Evolutionary conservation across 148 eudicot species (phyloP).

Genomic region (Spergularia marina): DNA sequence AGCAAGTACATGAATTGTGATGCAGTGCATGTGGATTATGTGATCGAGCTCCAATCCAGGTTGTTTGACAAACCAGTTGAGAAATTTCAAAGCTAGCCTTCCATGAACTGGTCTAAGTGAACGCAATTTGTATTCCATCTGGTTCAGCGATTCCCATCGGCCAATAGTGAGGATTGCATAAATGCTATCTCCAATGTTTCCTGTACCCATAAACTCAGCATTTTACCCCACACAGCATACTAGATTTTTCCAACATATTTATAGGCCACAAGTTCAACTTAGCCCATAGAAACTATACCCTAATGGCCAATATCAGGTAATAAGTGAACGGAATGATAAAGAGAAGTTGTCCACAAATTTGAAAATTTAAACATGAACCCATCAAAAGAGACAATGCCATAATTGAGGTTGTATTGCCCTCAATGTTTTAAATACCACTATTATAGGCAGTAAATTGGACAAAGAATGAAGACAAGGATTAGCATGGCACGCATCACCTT

Average conservation of each 20-base stretch:
- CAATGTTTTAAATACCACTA: no score
- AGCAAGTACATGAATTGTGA: conserved; percentile 66
- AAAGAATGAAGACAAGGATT: no score
- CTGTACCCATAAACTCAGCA: conserved; percentile 33
- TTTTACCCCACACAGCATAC: conserved; percentile 8
- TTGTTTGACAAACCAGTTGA: conserved; percentile 63
- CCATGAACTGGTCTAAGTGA: conserved; percentile 86
- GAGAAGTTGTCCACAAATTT: no score
- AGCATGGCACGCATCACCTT: no score
- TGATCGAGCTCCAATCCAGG: conserved; percentile 63
- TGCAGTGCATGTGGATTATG: conserved; percentile 53
- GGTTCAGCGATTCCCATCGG: conserved; percentile 87
- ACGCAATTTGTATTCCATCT: conserved; percentile 63
- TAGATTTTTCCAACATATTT: conserved; percentile 8
- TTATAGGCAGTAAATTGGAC: no score
- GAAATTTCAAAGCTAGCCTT: conserved; percentile 69
- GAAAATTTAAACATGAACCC: no score
- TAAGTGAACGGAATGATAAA: no score
- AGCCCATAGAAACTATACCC: neutral
- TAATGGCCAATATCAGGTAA: no score
- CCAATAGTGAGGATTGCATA: conserved; percentile 63
- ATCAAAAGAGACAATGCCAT: no score
- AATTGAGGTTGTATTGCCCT: no score
- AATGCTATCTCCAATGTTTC: conserved; percentile 53
- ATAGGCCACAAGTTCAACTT: neutral